phyloP scores from a whole-genome alignment of 2,329 filamentous ascomycete species.

The Ophiocordyceps camponoti-leonardi region DNA sequence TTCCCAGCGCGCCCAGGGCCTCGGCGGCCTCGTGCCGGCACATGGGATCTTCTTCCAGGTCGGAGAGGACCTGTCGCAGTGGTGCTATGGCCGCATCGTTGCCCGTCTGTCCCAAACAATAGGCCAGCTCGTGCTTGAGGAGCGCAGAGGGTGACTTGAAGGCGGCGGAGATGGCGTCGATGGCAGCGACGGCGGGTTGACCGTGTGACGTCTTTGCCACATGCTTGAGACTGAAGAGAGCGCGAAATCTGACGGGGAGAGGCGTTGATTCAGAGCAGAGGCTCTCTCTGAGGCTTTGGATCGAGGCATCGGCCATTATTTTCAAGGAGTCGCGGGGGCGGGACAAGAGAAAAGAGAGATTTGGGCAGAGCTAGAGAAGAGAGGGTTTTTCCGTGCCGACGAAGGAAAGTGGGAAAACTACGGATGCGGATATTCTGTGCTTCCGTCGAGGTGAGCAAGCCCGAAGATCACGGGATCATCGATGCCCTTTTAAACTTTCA shows the following conservation, averaged over 20 bases:
- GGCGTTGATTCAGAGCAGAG: conserved; percentile 67
- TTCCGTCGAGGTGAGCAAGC: too few relatives aligned
- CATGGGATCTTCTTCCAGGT: conserved; percentile 80
- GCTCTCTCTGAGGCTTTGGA: conserved; percentile 51
- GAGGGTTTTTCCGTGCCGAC: too few relatives aligned
- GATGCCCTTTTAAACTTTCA: too few relatives aligned
- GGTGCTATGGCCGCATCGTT: conserved; percentile 58
- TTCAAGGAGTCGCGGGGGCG: too few relatives aligned
- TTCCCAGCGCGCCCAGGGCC: conserved; percentile 75
- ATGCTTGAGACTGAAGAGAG: conserved; percentile 94
- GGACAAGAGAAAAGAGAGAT: too few relatives aligned
- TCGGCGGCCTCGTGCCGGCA: conserved; percentile 93
- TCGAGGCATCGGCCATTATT: conserved; percentile 21
- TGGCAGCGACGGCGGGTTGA: conserved; percentile 34
- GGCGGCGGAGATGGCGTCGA: conserved; percentile 72
- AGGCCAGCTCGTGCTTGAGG: conserved; percentile 91
- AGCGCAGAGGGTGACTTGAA: conserved; percentile 76
- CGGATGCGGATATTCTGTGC: too few relatives aligned
- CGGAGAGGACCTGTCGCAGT: conserved; percentile 55
- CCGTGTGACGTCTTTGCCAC: conserved; percentile 55
- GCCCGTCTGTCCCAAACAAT: conserved; percentile 84
- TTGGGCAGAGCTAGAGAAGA: too few relatives aligned
- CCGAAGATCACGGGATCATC: too few relatives aligned
- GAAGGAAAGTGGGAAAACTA: too few relatives aligned
- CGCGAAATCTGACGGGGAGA: conserved; percentile 80